A percentile compares a stretch with the other conserved stretches of the same genome.
Evolutionary conservation across 2,329 filamentous ascomycete species (phyloP).

Genomic region (Nigrospora osmanthi): DNA sequence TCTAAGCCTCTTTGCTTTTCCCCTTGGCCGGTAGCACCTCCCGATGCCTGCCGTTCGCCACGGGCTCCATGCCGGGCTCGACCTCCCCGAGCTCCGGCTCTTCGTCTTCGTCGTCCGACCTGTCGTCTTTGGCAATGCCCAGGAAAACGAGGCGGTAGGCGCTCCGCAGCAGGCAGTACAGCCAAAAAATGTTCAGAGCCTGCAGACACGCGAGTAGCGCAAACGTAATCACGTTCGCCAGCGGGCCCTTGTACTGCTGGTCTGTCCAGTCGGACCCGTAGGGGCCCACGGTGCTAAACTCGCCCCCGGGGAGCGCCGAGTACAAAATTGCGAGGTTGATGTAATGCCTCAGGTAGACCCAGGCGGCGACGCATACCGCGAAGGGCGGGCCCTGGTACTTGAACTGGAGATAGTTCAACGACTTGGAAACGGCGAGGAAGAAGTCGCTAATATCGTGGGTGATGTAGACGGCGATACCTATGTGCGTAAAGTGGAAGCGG

Average conservation of each 20-base stretch:
- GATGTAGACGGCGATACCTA: slow-evolving; percentile 66
- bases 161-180: slow-evolving; percentile 48
- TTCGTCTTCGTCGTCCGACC: slow-evolving; percentile 49
- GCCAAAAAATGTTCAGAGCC: slow-evolving; percentile 53
- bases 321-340: slow-evolving; percentile 53
- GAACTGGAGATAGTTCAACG: slow-evolving; percentile 62
- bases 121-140: slow-evolving; percentile 44
- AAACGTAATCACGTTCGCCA: slow-evolving; percentile 46
- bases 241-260: slow-evolving; percentile 51
- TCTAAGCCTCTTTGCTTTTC: too few relatives aligned
- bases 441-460: slow-evolving; percentile 71
- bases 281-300: slow-evolving; percentile 49
- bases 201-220: slow-evolving; percentile 44
- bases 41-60: neutral
- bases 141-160: slow-evolving; percentile 42
- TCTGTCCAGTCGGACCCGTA: slow-evolving; percentile 52
- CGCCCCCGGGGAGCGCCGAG: slow-evolving; percentile 39
- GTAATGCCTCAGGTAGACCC: slow-evolving; percentile 67
- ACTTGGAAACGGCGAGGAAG: slow-evolving; percentile 64
- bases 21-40: too few relatives aligned
- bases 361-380: slow-evolving; percentile 54
- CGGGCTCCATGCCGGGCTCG: neutral
- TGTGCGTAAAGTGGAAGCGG: slow-evolving; percentile 70
- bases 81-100: slow-evolving; percentile 15
- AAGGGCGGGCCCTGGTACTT: slow-evolving; percentile 58